Base-by-base conservation (phyloP, 2,329 filamentous ascomycete species). In the Trichoderma sp. region DNA sequence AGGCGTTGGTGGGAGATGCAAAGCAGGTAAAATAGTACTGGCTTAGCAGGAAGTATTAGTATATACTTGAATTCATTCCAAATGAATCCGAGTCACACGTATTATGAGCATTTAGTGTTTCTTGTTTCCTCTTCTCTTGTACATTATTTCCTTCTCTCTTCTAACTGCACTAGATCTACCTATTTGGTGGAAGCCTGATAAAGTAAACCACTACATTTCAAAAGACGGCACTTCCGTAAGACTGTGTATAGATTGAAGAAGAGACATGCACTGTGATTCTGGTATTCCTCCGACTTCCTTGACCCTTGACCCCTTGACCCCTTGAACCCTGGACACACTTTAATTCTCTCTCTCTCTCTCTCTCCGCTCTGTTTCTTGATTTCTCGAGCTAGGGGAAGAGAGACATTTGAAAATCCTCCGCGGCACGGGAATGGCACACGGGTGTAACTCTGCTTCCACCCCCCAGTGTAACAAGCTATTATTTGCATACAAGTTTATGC, bases 341-440 rank as follows among this genome's bases (percentile, higher is more conserved):
- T 16, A 33, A 24, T 24, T 11, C 37, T 37, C 14, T 47, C 43
- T 40, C n/a, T 19, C 35, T 19, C 24, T 4, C 7, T 19, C 14
- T 8, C 7, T 3, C 11, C 11, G 11, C 33, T 11, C 13, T 14
- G 33, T 14, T 35, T 14, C 33, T 35, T 35, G 33, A 35, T 35
- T 57, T 29, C 4, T 27, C 8, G 14, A n/a, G 60, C 47, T 13
- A 62, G 33, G 11, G 57, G 52, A 1, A 37, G 4, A 55, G 27
- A n/a, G 53, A 40, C 21, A 8, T 33, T 63, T 37, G 11, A 49
- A 31, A 55, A 55, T 63, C 61, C 61, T 65, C n/a, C 62, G 10
- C 66, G 58, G 49, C 62, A 16, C 66, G 66, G 66, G 35, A 63
- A 68, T 68, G 58, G 58, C 58, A 62, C 58, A 63, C 66, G 58